A percentile compares a stretch with the other conserved stretches of the same genome.
Evolutionary conservation across 768 basidiomycete species (phyloP).

Genomic region (Collybia mongolica): DNA sequence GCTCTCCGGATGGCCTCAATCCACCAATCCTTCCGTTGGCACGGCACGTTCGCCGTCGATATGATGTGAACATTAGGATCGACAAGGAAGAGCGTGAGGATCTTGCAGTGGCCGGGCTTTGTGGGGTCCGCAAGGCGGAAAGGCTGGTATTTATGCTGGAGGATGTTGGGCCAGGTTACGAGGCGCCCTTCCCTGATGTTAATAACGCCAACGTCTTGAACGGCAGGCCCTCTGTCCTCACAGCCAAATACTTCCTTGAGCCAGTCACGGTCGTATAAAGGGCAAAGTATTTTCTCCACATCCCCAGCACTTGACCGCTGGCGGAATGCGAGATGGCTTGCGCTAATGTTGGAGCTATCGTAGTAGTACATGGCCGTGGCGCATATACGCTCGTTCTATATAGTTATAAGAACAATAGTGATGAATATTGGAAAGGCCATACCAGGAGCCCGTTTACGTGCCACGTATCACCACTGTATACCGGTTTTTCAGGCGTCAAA

Average conservation of each 20-base stretch:
- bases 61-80: conserved; percentile 19
- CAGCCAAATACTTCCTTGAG: background rate
- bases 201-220: conserved; percentile 1
- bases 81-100: conserved; percentile 17
- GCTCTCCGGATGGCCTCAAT: conserved; percentile 9
- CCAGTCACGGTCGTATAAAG: background rate
- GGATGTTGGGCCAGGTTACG: conserved; percentile 14
- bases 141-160: conserved; percentile 12
- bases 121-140: conserved; percentile 10
- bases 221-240: background rate
- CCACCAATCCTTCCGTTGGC: conserved; percentile 25
- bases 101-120: conserved; percentile 12
- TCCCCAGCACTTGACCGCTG: conserved; percentile 8
- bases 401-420: background rate
- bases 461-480: conserved; percentile 35
- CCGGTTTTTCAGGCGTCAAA: conserved; percentile 34
- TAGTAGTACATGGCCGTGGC: conserved; percentile 26
- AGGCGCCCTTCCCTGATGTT: conserved; percentile 10
- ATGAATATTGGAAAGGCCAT: background rate
- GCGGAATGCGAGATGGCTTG: conserved; percentile 27
- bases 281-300: background rate
- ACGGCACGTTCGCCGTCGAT: conserved; percentile 24
- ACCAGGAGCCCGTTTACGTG: conserved; percentile 33
- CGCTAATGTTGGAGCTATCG: conserved; percentile 29
- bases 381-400: conserved; percentile 25